Conservation (phyloP, 169 alveolate genomes). For the Cryptosporidium parvum region DNA sequence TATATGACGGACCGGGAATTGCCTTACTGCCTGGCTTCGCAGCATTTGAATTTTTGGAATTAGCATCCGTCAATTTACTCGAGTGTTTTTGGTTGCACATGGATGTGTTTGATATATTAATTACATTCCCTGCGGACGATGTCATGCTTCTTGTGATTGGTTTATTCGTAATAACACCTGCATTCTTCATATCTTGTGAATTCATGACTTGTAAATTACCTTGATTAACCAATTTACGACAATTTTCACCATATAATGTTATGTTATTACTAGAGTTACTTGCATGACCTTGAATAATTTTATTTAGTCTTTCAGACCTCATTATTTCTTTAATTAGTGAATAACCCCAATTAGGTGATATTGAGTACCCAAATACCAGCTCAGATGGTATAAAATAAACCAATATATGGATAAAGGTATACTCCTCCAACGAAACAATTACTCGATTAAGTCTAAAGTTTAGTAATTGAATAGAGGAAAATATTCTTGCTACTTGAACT, state of each 20-base stretch:
- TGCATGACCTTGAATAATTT: slow-evolving; percentile 33
- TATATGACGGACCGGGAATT: slow-evolving; percentile 6
- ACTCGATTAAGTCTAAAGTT: background rate
- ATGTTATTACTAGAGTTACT: slow-evolving; percentile 13
- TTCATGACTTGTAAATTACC: slow-evolving; percentile 32
- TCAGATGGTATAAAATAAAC: background rate
- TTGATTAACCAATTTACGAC: slow-evolving; percentile 61
- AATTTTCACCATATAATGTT: slow-evolving; percentile 41
- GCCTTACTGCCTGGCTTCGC: slow-evolving; percentile 26
- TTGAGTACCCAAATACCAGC: background rate
- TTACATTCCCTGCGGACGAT: slow-evolving; percentile 35
- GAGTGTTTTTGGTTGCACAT: slow-evolving; percentile 24
- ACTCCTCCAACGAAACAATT: background rate
- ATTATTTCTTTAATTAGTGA: background rate
- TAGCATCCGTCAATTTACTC: background rate
- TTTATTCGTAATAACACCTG: slow-evolving; percentile 61
- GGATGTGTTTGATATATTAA: slow-evolving; percentile 5
- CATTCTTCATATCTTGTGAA: slow-evolving; percentile 43
- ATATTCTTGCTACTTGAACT: background rate
- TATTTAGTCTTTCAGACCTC: slow-evolving; percentile 72
- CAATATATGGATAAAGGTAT: background rate
- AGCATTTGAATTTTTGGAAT: slow-evolving; percentile 29
- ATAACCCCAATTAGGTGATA: background rate
- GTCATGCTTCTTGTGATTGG: slow-evolving; percentile 71
- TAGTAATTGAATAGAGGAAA: background rate